phyloP scores from a whole-genome alignment of 768 basidiomycete genomes.

The Leccinum broughii region DNA sequence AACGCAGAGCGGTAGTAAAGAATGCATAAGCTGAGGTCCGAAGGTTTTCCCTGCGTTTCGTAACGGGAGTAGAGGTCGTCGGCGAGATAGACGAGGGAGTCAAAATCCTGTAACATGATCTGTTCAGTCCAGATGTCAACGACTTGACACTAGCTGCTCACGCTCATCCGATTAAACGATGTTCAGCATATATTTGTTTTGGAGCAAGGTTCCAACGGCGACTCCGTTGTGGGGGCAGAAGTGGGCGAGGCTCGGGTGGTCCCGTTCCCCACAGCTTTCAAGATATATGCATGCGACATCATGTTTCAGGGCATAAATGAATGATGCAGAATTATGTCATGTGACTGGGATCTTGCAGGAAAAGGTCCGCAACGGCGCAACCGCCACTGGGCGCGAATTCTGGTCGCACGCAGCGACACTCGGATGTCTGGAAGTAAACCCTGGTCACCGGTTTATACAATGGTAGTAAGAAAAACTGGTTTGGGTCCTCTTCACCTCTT shows the following conservation, averaged over 20 bases:
- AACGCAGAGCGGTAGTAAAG: conserved; percentile 30
- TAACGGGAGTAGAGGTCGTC: conserved; percentile 29
- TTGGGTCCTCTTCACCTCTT: neutral
- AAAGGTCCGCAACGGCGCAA: conserved; percentile 2
- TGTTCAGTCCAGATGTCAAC: neutral
- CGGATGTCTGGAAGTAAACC: conserved; percentile 4
- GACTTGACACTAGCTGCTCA: conserved; percentile 7
- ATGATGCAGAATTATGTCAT: conserved; percentile 14
- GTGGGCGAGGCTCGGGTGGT: conserved; percentile 4
- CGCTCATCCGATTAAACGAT: conserved; percentile 15
- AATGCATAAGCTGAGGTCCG: conserved; percentile 30
- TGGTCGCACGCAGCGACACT: neutral
- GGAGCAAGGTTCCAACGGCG: neutral
- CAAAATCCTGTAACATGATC: conserved; percentile 20
- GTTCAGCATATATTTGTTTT: neutral
- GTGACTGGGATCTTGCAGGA: conserved; percentile 7
- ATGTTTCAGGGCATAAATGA: conserved; percentile 4
- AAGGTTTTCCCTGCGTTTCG: conserved; percentile 16
- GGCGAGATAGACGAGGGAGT: conserved; percentile 23
- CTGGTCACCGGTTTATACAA: neutral
- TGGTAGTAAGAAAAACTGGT: neutral
- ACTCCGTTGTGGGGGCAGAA: conserved; percentile 3
- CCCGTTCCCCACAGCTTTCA: conserved; percentile 1
- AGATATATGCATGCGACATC: conserved; percentile 18
- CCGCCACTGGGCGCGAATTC: neutral